A percentile compares a stretch with the other conserved stretches of the same genome.
These are phyloP conservation scores for Fusarium sublunatum DNA, from an alignment of 2,329 filamentous ascomycete genomes.

Conservation along the genomic window DNA sequence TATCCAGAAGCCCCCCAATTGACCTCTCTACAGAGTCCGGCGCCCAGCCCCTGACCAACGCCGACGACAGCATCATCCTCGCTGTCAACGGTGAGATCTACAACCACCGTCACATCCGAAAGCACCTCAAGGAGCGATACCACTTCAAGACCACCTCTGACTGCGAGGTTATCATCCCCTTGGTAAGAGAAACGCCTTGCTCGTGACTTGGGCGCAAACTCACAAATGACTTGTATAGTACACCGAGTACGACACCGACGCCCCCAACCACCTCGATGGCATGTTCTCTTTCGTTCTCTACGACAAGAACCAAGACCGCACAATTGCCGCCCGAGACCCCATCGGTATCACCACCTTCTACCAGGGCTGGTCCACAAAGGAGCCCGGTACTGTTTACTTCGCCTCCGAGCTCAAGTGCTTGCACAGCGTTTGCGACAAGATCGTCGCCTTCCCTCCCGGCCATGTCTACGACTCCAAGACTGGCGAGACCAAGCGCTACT, in stretches of 20 bases:
- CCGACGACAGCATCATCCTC: constrained; percentile 86
- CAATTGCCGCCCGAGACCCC: constrained; percentile 92
- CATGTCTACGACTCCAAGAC: constrained; percentile 97
- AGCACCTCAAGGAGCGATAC: constrained; percentile 83
- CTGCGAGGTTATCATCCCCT: constrained; percentile 97
- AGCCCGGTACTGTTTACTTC: constrained; percentile 90
- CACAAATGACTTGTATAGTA: constrained; percentile 67
- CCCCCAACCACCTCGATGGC: constrained; percentile 93
- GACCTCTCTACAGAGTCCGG: constrained; percentile 76
- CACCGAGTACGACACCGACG: constrained; percentile 89
- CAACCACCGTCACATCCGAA: constrained; percentile 96
- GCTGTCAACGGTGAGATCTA: constrained; percentile 99
- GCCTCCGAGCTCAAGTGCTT: constrained; percentile 96
- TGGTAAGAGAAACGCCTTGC: constrained; percentile 66
- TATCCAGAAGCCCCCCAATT: constrained; percentile 26
- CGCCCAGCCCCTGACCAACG: constrained; percentile 93
- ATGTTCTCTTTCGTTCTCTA: constrained; percentile 99
- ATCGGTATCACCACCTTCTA: constrained; percentile 98
- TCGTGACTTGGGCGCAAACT: constrained; percentile 21
- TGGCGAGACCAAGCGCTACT: constrained; percentile 86
- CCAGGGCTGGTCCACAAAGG: constrained; percentile 87
- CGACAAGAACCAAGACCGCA: constrained; percentile 92
- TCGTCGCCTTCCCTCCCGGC: constrained; percentile 92
- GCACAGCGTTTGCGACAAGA: constrained; percentile 93
- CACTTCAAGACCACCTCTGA: constrained; percentile 99